These are phyloP conservation scores for Pontederia paniculata DNA, from an alignment of 176 grass and related monocot species.

Conservation along the genomic window DNA sequence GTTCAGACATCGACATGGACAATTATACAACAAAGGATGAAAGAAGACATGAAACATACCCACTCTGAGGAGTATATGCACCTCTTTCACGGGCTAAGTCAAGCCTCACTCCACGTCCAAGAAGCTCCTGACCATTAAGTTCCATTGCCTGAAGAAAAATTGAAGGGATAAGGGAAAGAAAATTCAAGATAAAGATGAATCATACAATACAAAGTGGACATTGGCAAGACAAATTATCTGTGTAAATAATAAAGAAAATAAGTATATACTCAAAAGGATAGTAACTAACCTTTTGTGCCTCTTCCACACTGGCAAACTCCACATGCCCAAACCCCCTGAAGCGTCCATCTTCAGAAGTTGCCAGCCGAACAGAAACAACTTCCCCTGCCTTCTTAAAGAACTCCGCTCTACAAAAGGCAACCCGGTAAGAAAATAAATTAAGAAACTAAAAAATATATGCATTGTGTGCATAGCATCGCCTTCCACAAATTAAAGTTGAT, in stretches of 20 bases:
- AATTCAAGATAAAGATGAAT: too few species aligned
- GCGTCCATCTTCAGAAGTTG: slow-evolving; percentile 38
- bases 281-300: slow-evolving; percentile 37
- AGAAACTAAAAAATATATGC: too few species aligned
- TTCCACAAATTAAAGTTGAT: neutral
- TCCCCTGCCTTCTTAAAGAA: slow-evolving; percentile 58
- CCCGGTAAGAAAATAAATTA: too few species aligned
- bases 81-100: slow-evolving; percentile 46
- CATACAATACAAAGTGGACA: too few species aligned
- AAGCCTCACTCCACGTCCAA: slow-evolving; percentile 45
- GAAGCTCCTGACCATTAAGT: slow-evolving; percentile 36
- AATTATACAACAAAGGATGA: neutral
- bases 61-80: slow-evolving; percentile 35
- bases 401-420: slow-evolving; percentile 27
- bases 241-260: too few species aligned
- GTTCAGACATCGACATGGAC: too few species aligned
- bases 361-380: slow-evolving; percentile 52
- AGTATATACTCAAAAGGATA: neutral
- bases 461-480: too few species aligned
- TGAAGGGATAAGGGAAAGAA: slow-evolving; percentile 7
- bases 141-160: slow-evolving; percentile 32
- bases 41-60: slow-evolving; percentile 32
- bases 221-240: neutral
- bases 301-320: slow-evolving; percentile 49
- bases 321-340: slow-evolving; percentile 65